These are phyloP conservation scores for Amaranthus hypochondriacus DNA, from an alignment of 148 eudicot genomes.

Conservation along the genomic window DNA sequence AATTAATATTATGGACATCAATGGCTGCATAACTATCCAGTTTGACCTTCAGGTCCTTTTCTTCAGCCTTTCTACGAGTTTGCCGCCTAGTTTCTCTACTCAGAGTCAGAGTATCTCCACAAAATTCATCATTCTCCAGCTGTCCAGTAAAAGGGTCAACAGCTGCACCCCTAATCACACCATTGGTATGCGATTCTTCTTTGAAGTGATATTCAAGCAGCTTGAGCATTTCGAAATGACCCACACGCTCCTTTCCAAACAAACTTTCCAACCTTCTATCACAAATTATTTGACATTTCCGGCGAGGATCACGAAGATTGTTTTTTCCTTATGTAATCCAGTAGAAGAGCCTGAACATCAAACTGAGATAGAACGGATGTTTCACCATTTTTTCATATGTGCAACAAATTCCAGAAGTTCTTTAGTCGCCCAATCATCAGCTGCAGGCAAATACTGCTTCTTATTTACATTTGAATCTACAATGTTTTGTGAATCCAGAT, in stretches of 20 bases:
- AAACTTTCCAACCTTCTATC: slow-evolving; percentile 67
- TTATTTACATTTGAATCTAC: slow-evolving; percentile 29
- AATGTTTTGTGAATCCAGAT: slow-evolving; percentile 22
- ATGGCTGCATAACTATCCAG: slow-evolving; percentile 87
- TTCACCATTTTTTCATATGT: slow-evolving; percentile 81
- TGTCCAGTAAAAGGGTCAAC: slow-evolving; percentile 36
- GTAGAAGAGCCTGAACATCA: slow-evolving; percentile 78
- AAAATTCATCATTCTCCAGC: slow-evolving; percentile 37
- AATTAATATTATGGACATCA: slow-evolving; percentile 70
- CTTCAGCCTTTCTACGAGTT: slow-evolving; percentile 49
- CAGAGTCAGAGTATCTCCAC: slow-evolving; percentile 29
- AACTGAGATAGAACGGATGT: slow-evolving; percentile 60
- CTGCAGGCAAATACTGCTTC: slow-evolving; percentile 17
- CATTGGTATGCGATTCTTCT: slow-evolving; percentile 53
- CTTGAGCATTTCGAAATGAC: slow-evolving; percentile 90
- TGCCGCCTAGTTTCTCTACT: slow-evolving; percentile 53
- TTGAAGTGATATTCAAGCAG: slow-evolving; percentile 69
- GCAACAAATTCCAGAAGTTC: slow-evolving; percentile 84
- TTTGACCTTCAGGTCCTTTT: slow-evolving; percentile 40
- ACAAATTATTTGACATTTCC: slow-evolving; percentile 77
- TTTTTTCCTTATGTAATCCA: slow-evolving; percentile 77
- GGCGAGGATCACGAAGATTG: slow-evolving; percentile 81
- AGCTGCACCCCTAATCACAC: slow-evolving; percentile 44
- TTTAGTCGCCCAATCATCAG: slow-evolving; percentile 73
- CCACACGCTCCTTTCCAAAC: slow-evolving; percentile 73